These are phyloP conservation scores for Cantharellus cinnabarinus DNA, from an alignment of 768 basidiomycete genomes.

Conservation along the genomic window DNA sequence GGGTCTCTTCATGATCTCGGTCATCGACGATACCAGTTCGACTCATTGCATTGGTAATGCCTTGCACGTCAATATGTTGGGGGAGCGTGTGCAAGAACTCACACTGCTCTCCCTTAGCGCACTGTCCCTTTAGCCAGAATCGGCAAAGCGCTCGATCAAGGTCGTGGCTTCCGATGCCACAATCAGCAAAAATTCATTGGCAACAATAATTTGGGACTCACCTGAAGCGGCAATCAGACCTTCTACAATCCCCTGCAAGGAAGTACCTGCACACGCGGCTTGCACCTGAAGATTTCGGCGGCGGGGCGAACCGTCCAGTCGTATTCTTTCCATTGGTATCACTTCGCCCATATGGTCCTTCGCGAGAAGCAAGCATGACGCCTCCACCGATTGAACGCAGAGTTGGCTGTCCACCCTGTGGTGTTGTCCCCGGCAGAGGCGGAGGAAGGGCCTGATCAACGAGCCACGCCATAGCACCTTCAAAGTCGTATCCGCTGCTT, in stretches of 20 bases:
- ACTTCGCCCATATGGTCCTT: slow-evolving; percentile 13
- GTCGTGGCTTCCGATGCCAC: slow-evolving; percentile 45
- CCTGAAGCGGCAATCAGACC: slow-evolving; percentile 98
- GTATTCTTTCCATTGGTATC: neutral
- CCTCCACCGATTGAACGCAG: slow-evolving; percentile 22
- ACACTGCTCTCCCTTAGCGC: slow-evolving; percentile 89
- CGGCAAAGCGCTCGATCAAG: slow-evolving; percentile 85
- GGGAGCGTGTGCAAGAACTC: slow-evolving; percentile 90
- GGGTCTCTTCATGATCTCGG: neutral
- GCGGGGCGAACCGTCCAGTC: neutral
- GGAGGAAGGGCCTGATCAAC: slow-evolving; percentile 48
- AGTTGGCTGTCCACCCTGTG: neutral
- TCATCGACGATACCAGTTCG: slow-evolving; percentile 31
- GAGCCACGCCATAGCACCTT: slow-evolving; percentile 85
- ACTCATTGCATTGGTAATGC: slow-evolving; percentile 45
- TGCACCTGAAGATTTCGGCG: slow-evolving; percentile 7
- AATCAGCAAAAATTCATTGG: neutral
- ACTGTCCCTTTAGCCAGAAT: slow-evolving; percentile 95
- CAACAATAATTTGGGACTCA: slow-evolving; percentile 15
- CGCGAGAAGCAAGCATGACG: slow-evolving; percentile 44
- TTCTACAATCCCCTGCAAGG: slow-evolving; percentile 83
- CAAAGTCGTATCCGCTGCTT: slow-evolving; percentile 82
- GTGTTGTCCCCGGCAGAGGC: slow-evolving; percentile 19
- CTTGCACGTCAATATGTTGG: slow-evolving; percentile 60
- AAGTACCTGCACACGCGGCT: slow-evolving; percentile 90